These are phyloP conservation scores for Stagonosporopsis cucurbitacearum DNA, from an alignment of 2,329 filamentous ascomycete genomes.

Conservation along the genomic window DNA sequence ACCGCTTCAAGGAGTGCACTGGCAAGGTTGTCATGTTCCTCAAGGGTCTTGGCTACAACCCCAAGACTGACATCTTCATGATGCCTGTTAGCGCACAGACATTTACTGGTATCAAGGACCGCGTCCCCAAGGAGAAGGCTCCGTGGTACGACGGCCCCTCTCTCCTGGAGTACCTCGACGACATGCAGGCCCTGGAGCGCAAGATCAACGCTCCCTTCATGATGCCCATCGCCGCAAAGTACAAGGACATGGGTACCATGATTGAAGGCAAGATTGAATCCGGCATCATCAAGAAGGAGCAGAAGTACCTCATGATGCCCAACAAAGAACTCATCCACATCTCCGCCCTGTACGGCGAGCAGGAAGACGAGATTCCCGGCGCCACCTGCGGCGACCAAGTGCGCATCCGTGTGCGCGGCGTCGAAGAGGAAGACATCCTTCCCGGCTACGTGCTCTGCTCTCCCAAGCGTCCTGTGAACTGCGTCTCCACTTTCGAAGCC, in stretches of 20 bases:
- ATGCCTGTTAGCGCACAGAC: constrained; percentile 96
- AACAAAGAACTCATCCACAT: constrained; percentile 83
- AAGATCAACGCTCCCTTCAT: constrained; percentile 98
- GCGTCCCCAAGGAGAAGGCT: constrained; percentile 73
- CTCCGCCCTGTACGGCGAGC: constrained; percentile 89
- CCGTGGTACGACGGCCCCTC: constrained; percentile 91
- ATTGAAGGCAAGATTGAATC: constrained; percentile 97
- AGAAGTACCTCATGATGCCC: constrained; percentile 91
- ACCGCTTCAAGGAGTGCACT: constrained; percentile 90
- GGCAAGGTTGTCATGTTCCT: constrained; percentile 87
- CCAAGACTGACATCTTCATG: constrained; percentile 90
- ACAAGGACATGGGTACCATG: constrained; percentile 96
- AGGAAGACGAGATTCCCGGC: constrained; percentile 84
- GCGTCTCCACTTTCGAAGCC: constrained; percentile 87
- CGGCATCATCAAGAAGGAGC: constrained; percentile 86
- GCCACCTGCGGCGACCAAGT: constrained; percentile 95
- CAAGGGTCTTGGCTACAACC: constrained; percentile 91
- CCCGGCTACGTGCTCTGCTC: constrained; percentile 97
- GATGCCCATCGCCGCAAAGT: constrained; percentile 98
- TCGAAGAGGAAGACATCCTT: constrained; percentile 96
- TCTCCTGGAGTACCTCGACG: constrained; percentile 92
- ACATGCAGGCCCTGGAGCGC: constrained; percentile 89
- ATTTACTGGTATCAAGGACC: constrained; percentile 84
- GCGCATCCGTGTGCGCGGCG: constrained; percentile 86
- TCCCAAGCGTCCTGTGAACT: constrained; percentile 90